Evolutionary conservation across 164 flowering plant genomes (phyloP).

Genomic region (Stephania japonica): DNA sequence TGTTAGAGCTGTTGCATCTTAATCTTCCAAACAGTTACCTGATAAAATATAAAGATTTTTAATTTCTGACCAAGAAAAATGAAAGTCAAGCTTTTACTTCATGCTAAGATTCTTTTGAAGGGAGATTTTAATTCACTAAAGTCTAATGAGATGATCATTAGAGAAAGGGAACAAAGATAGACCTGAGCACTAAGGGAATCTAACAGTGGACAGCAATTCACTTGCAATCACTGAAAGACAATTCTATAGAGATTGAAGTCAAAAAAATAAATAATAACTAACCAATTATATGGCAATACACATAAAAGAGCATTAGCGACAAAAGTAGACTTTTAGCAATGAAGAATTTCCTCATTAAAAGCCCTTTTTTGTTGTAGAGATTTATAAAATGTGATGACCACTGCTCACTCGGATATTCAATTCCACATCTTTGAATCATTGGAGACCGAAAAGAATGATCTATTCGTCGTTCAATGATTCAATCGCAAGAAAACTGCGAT

Average conservation of each 20-base stretch:
- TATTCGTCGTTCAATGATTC: too few species aligned
- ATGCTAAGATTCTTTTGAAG: background rate
- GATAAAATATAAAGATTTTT: background rate
- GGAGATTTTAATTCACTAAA: background rate
- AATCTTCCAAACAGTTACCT: background rate
- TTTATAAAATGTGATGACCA: too few species aligned
- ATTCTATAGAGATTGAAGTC: background rate
- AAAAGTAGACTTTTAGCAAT: too few species aligned
- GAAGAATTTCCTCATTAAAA: too few species aligned
- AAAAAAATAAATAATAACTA: background rate
- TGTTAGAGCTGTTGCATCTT: background rate
- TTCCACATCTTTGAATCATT: too few species aligned
- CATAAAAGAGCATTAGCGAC: background rate
- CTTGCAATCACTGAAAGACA: background rate
- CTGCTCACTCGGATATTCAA: too few species aligned
- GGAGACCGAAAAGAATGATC: too few species aligned
- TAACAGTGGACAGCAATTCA: background rate
- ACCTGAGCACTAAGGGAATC: background rate
- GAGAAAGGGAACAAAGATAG: background rate
- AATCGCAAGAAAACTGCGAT: too few species aligned
- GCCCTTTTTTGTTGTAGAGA: too few species aligned
- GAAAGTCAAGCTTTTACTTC: background rate
- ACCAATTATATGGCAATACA: too few species aligned
- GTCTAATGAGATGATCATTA: background rate
- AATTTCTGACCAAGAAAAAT: background rate